Evolutionary conservation across 352 stramenopile species (phyloP).

Genomic region (Phytophthora pseudosyringae): DNA sequence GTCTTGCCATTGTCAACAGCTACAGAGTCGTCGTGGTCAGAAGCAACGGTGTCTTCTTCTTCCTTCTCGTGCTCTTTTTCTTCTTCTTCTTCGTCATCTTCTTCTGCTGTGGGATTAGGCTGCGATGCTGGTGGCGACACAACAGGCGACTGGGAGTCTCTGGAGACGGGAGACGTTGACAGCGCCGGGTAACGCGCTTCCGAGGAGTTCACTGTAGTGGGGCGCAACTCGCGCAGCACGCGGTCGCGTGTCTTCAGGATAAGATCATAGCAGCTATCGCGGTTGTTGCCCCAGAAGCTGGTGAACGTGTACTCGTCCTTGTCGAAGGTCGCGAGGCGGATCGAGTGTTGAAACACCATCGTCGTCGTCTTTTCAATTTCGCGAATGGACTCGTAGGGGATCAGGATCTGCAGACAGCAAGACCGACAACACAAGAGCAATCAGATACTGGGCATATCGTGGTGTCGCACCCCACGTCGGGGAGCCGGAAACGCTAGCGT

Average conservation of each 20-base stretch:
- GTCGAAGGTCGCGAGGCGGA: constrained; percentile 67
- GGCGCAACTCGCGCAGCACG: constrained; percentile 43
- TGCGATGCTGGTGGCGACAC: constrained; percentile 9
- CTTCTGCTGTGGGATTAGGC: neutral
- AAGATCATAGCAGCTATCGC: constrained; percentile 82
- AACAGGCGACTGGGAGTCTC: constrained; percentile 4
- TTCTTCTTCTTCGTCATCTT: constrained; percentile 12
- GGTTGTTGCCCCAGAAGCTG: constrained; percentile 86
- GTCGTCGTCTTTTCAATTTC: constrained; percentile 84
- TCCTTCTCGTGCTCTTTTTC: constrained; percentile 14
- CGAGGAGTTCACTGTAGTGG: constrained; percentile 20
- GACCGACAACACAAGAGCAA: constrained; percentile 14
- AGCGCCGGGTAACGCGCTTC: constrained; percentile 19
- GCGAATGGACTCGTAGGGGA: constrained; percentile 86
- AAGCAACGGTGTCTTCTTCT: constrained; percentile 10
- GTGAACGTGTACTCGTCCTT: constrained; percentile 88
- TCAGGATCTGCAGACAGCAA: constrained; percentile 61
- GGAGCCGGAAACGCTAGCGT: constrained; percentile 22
- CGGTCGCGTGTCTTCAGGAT: constrained; percentile 69
- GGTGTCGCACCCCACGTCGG: constrained; percentile 33
- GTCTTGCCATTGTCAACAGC: constrained; percentile 5
- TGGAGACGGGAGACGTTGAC: constrained; percentile 19
- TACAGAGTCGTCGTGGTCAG: constrained; percentile 4
- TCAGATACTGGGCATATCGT: constrained; percentile 16
- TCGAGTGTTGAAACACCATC: constrained; percentile 82